Percentiles rank a stretch among this genome's conserved stretches.
Evolutionary conservation across 345 rosid genomes (phyloP).

Genomic region (Bretschneidera sinensis): DNA sequence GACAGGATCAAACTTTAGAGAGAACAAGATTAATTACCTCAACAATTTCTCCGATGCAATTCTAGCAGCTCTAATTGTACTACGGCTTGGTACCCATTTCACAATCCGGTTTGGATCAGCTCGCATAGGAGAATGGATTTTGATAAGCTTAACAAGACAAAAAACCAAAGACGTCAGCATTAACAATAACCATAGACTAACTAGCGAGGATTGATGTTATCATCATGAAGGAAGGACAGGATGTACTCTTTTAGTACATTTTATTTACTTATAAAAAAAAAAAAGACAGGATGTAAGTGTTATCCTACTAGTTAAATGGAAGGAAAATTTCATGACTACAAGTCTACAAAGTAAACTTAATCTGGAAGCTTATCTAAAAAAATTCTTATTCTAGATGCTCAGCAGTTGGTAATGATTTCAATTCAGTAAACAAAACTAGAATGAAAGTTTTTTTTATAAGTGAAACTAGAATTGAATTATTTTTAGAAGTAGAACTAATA

Average conservation of each 20-base stretch:
- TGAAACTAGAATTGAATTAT: no score
- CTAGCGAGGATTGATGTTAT: no score
- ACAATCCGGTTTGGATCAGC: conserved; percentile 66
- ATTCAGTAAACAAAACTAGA: neutral
- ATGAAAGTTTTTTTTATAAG: no score
- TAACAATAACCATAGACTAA: neutral
- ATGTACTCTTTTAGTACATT: no score
- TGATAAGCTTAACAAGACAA: conserved; percentile 62
- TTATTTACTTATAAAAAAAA: no score
- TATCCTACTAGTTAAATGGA: neutral
- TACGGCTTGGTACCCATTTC: conserved; percentile 64
- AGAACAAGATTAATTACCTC: conserved; percentile 41
- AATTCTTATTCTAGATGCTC: neutral
- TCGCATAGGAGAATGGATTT: conserved; percentile 95
- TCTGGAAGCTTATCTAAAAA: no score
- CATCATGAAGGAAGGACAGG: neutral
- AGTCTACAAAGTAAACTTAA: no score
- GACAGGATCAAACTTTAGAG: neutral
- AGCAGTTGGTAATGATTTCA: neutral
- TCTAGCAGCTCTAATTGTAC: conserved; percentile 68
- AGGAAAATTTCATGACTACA: neutral
- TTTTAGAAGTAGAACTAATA: no score
- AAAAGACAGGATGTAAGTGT: no score
- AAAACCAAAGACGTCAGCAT: conserved; percentile 13
- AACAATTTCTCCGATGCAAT: conserved; percentile 78